phyloP scores from a whole-genome alignment of 2,329 filamentous ascomycete species.

The Aspergillus sp. region DNA sequence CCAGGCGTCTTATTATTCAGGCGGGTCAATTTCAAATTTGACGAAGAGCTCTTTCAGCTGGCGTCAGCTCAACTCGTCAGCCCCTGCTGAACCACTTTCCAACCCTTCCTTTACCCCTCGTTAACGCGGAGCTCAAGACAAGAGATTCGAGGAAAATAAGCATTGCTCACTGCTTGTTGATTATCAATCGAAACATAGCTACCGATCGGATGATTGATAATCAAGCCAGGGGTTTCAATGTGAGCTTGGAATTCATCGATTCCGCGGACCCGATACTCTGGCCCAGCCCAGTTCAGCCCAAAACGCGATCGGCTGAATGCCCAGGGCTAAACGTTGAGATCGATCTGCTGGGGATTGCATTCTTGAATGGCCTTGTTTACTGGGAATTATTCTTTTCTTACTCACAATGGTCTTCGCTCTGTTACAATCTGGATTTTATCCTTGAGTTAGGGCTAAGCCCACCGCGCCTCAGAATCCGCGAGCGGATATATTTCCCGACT shows the following conservation, averaged over 20 bases:
- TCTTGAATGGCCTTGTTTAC: background rate
- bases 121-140: background rate
- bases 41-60: background rate
- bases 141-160: background rate
- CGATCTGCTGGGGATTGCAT: background rate
- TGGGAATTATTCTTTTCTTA: background rate
- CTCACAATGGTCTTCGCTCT: background rate
- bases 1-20: background rate
- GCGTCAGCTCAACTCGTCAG: background rate
- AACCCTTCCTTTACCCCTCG: background rate
- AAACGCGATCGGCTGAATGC: background rate
- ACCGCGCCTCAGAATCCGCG: too few relatives aligned
- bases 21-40: background rate
- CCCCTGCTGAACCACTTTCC: too few relatives aligned
- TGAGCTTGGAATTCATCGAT: background rate
- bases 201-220: background rate
- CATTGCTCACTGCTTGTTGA: background rate
- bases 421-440: background rate
- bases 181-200: background rate
- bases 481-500: too few relatives aligned
- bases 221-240: background rate
- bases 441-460: background rate
- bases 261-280: background rate
- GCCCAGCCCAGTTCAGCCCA: background rate
- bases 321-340: background rate